Base-by-base conservation (phyloP, 176 grass and related monocot genomes). In the Cenchrus fungigraminus region DNA sequence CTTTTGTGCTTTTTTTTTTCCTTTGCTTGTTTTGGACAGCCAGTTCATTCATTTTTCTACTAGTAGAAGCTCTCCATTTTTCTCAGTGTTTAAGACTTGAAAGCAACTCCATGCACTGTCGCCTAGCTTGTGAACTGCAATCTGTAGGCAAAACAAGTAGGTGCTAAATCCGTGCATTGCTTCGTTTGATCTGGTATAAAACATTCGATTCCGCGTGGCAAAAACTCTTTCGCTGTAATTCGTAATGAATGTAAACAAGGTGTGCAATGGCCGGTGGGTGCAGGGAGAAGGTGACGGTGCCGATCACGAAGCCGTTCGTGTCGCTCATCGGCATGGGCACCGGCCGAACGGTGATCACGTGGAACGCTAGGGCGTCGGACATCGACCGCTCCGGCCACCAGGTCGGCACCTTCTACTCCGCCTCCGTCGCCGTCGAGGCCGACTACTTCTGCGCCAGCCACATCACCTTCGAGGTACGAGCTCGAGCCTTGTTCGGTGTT, bases 261-360 rank as follows among this genome's bases (percentile, higher is more conserved):
- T 4, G 15, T 34, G 69, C 13, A 47, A 74, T 64, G 71, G 45
- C 34, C 28, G 28, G 14, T 34, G 44, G 68, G 32, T 81, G 73
- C 86, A 99, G 97, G 85, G 97, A 99, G 90, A 99, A 99, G 86
- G 97, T 99, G 84, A 87, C 75, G 54, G 84, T 99, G 79, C 93
- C 93, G 34, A 88, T 87, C 78, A 92, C 91, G 67, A 99, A 96
- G 91, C 97, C 97, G 14, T 92, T 86, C 82, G 90, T 99, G 69
- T 96, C 93, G 50, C 90, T 99, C 44, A 94, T 96, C 76, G 90
- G 91, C 71, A 85, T 79, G 68, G 88, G 82, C 17, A 96, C 76
- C 51, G 87, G 83, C 3, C 79, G 65, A 3, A 92, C 97, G 79
- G 92, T 94, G 77, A 94, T 99, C 82, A 92, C 88, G 2, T 96